These are phyloP conservation scores for Lentinula aciculospora DNA, from an alignment of 768 basidiomycete species.

Conservation along the genomic window DNA sequence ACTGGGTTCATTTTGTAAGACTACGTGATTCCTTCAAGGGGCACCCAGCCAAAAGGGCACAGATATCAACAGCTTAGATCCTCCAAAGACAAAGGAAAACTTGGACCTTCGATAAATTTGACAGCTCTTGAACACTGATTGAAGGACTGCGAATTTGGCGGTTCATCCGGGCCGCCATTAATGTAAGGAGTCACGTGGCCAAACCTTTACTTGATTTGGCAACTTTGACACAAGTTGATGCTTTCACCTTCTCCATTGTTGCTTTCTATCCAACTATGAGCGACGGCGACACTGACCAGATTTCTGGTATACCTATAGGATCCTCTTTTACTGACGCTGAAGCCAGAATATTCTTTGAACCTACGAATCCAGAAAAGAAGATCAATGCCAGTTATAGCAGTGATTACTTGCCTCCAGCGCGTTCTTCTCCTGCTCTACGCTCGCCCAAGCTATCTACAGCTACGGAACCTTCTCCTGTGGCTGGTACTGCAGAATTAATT, in stretches of 20 bases:
- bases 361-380: slow-evolving; percentile 45
- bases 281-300: neutral
- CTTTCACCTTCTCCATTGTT: neutral
- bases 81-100: too few relatives aligned
- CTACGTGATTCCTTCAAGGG: neutral
- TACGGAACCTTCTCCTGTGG: slow-evolving; percentile 15
- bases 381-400: slow-evolving; percentile 28
- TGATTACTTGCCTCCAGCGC: slow-evolving; percentile 15
- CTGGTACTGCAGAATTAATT: slow-evolving; percentile 14
- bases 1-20: neutral
- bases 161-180: neutral
- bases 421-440: slow-evolving; percentile 32
- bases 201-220: neutral
- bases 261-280: neutral
- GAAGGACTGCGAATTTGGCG: neutral
- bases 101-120: neutral
- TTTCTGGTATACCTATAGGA: too few relatives aligned
- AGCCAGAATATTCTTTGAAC: slow-evolving; percentile 45
- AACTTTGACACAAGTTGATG: neutral
- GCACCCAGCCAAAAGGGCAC: neutral
- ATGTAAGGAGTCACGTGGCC: neutral
- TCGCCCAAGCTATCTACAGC: slow-evolving; percentile 44
- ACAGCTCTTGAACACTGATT: too few relatives aligned
- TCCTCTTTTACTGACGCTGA: slow-evolving; percentile 29
- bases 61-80: too few relatives aligned